Evolutionary conservation across 176 grass and related monocot species (phyloP).

Genomic region (Oryza brachyantha): DNA sequence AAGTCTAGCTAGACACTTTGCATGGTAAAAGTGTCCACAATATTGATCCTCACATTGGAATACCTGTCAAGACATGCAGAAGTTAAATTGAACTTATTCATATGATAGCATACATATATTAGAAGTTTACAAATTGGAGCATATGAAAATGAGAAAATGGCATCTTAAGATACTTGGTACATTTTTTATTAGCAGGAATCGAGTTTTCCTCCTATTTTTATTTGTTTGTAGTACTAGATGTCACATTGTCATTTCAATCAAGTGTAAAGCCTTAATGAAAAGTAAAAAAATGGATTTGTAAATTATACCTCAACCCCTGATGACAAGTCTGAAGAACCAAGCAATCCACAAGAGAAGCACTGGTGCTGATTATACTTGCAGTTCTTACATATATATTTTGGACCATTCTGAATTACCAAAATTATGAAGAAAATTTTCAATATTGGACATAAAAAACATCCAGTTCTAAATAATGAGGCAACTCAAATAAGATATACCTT

Average conservation of each 20-base stretch:
- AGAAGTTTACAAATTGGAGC: background rate
- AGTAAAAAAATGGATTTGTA: background rate
- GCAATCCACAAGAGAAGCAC: slow-evolving; percentile 58
- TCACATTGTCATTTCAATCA: background rate
- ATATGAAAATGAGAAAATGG: background rate
- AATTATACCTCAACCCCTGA: slow-evolving; percentile 37
- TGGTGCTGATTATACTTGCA: slow-evolving; percentile 53
- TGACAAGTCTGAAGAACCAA: slow-evolving; percentile 49
- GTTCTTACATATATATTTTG: slow-evolving; percentile 45
- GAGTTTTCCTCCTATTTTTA: background rate
- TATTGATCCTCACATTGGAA: slow-evolving; percentile 45
- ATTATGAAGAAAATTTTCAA: slow-evolving; percentile 18
- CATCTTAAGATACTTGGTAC: background rate
- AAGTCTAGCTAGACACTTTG: slow-evolving; percentile 62
- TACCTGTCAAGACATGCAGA: slow-evolving; percentile 48
- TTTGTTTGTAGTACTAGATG: background rate
- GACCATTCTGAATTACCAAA: slow-evolving; percentile 26
- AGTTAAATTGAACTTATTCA: slow-evolving; percentile 16
- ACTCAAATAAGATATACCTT: slow-evolving; percentile 40
- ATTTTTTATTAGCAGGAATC: background rate
- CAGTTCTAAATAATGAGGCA: background rate
- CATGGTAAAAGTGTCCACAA: slow-evolving; percentile 88
- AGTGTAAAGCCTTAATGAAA: background rate
- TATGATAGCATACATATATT: slow-evolving; percentile 6
- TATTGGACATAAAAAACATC: slow-evolving; percentile 23